phyloP scores from a whole-genome alignment of 2,329 filamentous ascomycete genomes.

The Ophiocordyceps camponoti-saundersi region DNA sequence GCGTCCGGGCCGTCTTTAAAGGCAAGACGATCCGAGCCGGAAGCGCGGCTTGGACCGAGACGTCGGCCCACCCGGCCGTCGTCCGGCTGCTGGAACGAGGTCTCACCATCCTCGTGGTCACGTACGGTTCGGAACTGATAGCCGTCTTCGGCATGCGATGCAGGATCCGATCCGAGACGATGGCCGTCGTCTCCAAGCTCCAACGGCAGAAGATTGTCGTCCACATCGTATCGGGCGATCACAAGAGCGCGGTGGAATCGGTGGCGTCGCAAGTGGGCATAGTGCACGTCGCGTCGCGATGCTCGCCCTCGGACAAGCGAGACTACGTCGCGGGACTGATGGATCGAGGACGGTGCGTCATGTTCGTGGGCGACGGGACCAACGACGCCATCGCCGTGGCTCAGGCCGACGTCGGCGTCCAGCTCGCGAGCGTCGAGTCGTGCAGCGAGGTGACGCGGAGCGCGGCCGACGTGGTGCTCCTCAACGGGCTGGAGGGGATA shows the following conservation, averaged over 20 bases:
- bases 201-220: slow-evolving; percentile 26
- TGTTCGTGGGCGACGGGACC: slow-evolving; percentile 48
- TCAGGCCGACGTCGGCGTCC: slow-evolving; percentile 41
- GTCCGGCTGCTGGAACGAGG: slow-evolving; percentile 5
- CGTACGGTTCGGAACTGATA: slow-evolving; percentile 10
- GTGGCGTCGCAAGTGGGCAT: slow-evolving; percentile 26
- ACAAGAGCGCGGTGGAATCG: slow-evolving; percentile 26
- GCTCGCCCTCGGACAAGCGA: slow-evolving; percentile 36
- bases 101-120: slow-evolving; percentile 12
- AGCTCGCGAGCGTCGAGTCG: slow-evolving; percentile 27
- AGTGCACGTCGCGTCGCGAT: slow-evolving; percentile 23
- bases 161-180: slow-evolving; percentile 19
- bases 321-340: slow-evolving; percentile 28
- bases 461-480: slow-evolving; percentile 40
- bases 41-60: slow-evolving; percentile 25
- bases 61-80: slow-evolving; percentile 7
- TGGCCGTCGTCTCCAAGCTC: slow-evolving; percentile 25
- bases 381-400: slow-evolving; percentile 47
- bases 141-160: slow-evolving; percentile 32
- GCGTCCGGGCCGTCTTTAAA: slow-evolving; percentile 18
- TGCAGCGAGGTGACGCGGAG: slow-evolving; percentile 35
- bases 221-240: slow-evolving; percentile 41
- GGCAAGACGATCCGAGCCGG: slow-evolving; percentile 20
- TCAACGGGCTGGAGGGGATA: slow-evolving; percentile 33
- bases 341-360: slow-evolving; percentile 15